Conservation (phyloP, 208 protist species). For the Leishmania turanica region DNA sequence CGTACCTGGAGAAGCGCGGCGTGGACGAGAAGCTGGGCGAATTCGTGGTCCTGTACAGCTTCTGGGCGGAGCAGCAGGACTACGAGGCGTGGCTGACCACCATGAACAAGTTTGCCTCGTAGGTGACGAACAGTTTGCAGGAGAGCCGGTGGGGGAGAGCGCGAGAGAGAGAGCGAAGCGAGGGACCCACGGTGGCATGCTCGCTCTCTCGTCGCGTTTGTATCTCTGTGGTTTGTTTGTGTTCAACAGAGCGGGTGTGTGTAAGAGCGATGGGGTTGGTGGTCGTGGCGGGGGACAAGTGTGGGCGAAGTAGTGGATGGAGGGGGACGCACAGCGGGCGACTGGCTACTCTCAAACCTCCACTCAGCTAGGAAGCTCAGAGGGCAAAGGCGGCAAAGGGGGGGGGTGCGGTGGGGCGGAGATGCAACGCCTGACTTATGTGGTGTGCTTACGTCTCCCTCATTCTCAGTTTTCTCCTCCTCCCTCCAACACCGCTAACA, state of each 20-base stretch:
- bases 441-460: not conserved
- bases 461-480: not conserved
- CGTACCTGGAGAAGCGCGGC: constrained; percentile 82
- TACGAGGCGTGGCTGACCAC: constrained; percentile 86
- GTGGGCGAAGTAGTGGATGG: not conserved
- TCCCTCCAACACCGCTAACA: not conserved
- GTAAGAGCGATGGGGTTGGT: not conserved
- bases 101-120: constrained; percentile 82
- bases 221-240: not conserved
- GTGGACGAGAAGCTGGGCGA: constrained; percentile 81
- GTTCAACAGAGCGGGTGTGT: not conserved
- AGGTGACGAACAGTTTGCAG: not conserved
- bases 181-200: not conserved
- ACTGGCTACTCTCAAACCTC: not conserved
- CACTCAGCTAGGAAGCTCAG: not conserved
- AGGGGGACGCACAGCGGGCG: not conserved
- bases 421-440: no score
- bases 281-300: not conserved
- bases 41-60: constrained; percentile 81
- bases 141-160: not conserved
- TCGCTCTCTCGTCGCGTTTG: not conserved
- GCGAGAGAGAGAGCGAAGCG: not conserved
- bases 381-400: not conserved
- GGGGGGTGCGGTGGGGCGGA: not conserved
- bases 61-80: constrained; percentile 92